These are phyloP conservation scores for Cryphonectria parasitica DNA, from an alignment of 2,329 filamentous ascomycete genomes.

Conservation along the genomic window DNA sequence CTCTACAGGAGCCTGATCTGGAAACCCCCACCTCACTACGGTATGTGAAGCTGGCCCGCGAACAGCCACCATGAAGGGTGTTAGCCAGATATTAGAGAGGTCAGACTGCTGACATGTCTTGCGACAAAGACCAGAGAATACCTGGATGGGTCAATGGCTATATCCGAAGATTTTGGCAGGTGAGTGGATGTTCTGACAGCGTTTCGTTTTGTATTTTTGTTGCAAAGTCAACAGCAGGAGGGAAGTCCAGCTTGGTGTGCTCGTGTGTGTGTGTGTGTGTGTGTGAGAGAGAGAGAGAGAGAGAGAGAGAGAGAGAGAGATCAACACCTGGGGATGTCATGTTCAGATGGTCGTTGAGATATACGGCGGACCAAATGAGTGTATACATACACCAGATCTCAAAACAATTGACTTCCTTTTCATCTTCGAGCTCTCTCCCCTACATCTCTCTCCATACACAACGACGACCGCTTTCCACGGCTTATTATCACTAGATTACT, in stretches of 20 bases:
- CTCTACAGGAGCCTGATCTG: constrained; percentile 84
- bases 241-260: background rate
- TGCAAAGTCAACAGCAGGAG: background rate
- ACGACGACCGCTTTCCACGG: too few relatives aligned
- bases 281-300: too few relatives aligned
- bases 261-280: too few relatives aligned
- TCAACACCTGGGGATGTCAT: background rate
- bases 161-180: constrained; percentile 97
- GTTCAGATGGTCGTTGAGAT: background rate
- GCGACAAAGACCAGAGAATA: constrained; percentile 71
- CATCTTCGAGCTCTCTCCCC: background rate
- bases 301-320: background rate
- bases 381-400: background rate
- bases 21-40: constrained; percentile 96
- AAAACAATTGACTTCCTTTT: background rate
- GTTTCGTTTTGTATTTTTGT: constrained; percentile 19
- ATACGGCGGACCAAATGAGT: background rate
- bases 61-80: background rate
- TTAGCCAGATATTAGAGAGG: background rate
- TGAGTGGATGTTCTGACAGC: constrained; percentile 49
- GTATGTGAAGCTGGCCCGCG: constrained; percentile 52
- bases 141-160: constrained; percentile 93
- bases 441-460: background rate
- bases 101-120: background rate
- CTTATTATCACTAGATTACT: constrained; percentile 15